Evolutionary conservation across 1,284 basidiomycete species (phyloP).

Genomic region (Austroboletus sp.): DNA sequence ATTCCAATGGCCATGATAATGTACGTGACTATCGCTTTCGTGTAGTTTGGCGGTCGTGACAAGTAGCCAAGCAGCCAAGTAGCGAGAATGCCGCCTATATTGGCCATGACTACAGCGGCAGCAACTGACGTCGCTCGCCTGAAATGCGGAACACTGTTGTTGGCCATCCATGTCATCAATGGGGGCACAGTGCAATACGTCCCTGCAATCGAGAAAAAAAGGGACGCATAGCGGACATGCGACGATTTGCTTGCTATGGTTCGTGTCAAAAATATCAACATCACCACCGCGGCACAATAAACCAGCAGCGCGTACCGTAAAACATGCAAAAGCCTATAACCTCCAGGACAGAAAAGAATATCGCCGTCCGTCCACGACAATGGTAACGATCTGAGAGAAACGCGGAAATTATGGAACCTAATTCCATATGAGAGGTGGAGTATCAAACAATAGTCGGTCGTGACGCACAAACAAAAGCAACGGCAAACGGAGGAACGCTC

Average conservation of each 20-base stretch:
- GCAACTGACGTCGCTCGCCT: conserved; percentile 52
- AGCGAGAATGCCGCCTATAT: conserved; percentile 52
- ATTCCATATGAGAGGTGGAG: background rate
- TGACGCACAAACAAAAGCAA: conserved; percentile 40
- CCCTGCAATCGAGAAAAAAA: conserved; percentile 48
- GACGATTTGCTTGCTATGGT: conserved; percentile 20
- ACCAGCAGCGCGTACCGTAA: conserved; percentile 33
- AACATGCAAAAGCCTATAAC: conserved; percentile 46
- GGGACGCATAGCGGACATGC: conserved; percentile 42
- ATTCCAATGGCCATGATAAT: conserved; percentile 35
- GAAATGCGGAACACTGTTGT: conserved; percentile 52
- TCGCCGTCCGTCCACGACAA: conserved; percentile 37
- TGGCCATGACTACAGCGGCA: conserved; percentile 48
- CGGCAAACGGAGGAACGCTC: conserved; percentile 45
- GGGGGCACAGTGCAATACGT: conserved; percentile 41
- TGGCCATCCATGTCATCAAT: conserved; percentile 47
- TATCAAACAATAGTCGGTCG: background rate
- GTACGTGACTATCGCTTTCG: conserved; percentile 36
- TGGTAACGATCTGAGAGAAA: conserved; percentile 41
- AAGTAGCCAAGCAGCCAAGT: conserved; percentile 48
- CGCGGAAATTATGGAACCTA: conserved; percentile 38
- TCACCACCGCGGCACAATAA: too few species aligned
- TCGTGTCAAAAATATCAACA: background rate
- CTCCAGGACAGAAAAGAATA: conserved; percentile 35
- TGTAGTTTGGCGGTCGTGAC: conserved; percentile 40